Evolutionary conservation across 116 monocot species (phyloP).

Genomic region (Dioscorea cayenensis): DNA sequence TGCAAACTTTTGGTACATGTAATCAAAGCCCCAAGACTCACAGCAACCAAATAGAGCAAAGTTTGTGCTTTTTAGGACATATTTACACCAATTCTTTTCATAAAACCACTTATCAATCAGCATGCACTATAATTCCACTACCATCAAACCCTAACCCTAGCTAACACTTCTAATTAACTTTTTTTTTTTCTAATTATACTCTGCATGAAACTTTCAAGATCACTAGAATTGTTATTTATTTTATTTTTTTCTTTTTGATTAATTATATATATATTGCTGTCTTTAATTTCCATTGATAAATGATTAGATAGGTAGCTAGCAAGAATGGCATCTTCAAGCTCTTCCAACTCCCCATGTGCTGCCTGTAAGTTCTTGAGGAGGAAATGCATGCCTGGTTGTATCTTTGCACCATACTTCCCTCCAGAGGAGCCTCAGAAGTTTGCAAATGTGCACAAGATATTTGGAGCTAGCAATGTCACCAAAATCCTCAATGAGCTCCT

Average conservation of each 20-base stretch:
- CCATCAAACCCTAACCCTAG: no score
- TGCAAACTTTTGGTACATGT: background rate
- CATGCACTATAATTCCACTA: no score
- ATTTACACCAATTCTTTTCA: background rate
- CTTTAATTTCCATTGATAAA: no score
- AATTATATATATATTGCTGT: no score
- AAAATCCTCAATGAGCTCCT: constrained; percentile 22
- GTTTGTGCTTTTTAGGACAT: background rate
- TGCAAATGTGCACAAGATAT: background rate
- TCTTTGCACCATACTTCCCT: constrained; percentile 1
- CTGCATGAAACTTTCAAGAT: no score
- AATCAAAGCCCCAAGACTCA: background rate
- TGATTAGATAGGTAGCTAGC: no score
- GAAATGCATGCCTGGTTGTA: background rate
- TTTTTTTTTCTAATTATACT: no score
- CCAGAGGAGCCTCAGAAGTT: constrained; percentile 2
- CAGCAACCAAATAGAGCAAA: background rate
- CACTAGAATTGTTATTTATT: no score
- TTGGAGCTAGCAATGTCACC: constrained; percentile 29
- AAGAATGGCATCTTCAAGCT: constrained; percentile 29
- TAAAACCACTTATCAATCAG: background rate
- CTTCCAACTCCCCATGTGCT: constrained; percentile 20
- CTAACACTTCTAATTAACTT: no score
- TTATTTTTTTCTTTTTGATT: no score
- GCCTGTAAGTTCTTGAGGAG: constrained; percentile 2